These are phyloP conservation scores for Yamadazyma epiphylla DNA, from an alignment of 1,139 yeast species.

Conservation along the genomic window DNA sequence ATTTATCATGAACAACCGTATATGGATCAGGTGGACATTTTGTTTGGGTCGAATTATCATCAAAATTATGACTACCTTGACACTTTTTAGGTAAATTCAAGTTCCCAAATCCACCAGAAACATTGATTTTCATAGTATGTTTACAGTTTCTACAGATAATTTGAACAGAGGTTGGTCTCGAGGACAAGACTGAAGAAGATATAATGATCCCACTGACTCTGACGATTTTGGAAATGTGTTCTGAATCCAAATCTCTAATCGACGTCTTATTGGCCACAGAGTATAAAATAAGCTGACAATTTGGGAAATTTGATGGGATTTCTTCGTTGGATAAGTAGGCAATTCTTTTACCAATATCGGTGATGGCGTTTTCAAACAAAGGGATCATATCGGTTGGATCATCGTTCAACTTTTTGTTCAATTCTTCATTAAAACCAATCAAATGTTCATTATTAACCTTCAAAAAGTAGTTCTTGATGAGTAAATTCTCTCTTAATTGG, in stretches of 20 bases:
- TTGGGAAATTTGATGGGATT: constrained; percentile 61
- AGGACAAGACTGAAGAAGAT: constrained; percentile 82
- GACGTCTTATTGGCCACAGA: constrained; percentile 73
- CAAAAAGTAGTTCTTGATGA: constrained; percentile 70
- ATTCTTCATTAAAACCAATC: constrained; percentile 82
- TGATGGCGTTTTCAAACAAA: constrained; percentile 82
- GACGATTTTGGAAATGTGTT: constrained; percentile 84
- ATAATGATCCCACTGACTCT: constrained; percentile 92
- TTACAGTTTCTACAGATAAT: constrained; percentile 87
- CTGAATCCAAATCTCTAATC: constrained; percentile 80
- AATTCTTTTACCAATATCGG: constrained; percentile 84
- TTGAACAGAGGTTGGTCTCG: constrained; percentile 83
- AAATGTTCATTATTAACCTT: constrained; percentile 82
- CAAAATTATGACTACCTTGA: constrained; percentile 53
- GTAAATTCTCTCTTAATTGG: constrained; percentile 81
- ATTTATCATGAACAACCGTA: constrained; percentile 88
- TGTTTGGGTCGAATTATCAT: constrained; percentile 46
- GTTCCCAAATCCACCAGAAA: constrained; percentile 77
- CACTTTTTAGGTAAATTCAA: constrained; percentile 76
- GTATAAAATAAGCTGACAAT: constrained; percentile 75
- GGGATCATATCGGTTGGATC: constrained; percentile 91
- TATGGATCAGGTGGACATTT: constrained; percentile 91
- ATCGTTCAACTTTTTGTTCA: constrained; percentile 77
- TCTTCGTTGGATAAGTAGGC: constrained; percentile 58
- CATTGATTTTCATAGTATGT: constrained; percentile 65